These are phyloP conservation scores for Saccharomyces hybrid DNA, from an alignment of 1,139 yeast species.

Conservation along the genomic window DNA sequence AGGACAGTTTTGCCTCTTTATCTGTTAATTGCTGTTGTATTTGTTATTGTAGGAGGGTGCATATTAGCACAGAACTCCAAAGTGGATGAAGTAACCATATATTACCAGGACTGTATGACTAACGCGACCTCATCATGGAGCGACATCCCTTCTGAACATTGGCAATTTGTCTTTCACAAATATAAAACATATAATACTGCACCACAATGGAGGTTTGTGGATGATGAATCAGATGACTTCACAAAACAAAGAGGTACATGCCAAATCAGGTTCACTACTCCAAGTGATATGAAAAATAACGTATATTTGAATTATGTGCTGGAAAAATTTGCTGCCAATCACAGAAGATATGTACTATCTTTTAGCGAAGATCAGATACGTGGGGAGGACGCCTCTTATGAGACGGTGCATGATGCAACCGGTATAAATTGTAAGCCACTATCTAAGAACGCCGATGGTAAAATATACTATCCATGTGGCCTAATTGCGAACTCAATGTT, in stretches of 20 bases:
- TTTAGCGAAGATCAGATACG: constrained; percentile 84
- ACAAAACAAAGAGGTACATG: constrained; percentile 53
- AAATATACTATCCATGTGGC: constrained; percentile 66
- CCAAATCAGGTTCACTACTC: constrained; percentile 69
- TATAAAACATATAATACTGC: constrained; percentile 29
- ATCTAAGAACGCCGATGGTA: constrained; percentile 43
- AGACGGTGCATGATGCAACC: constrained; percentile 49
- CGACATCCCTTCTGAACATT: constrained; percentile 56
- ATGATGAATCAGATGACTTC: constrained; percentile 40
- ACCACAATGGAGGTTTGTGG: constrained; percentile 63
- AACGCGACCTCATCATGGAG: constrained; percentile 50
- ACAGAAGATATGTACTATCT: constrained; percentile 86
- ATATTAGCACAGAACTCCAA: constrained; percentile 73
- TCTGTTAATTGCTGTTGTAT: constrained; percentile 65
- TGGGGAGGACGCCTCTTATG: constrained; percentile 40
- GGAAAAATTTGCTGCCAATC: constrained; percentile 84
- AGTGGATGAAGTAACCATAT: constrained; percentile 73
- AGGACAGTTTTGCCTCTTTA: constrained; percentile 80
- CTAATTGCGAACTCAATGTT: constrained; percentile 69
- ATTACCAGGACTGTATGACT: constrained; percentile 67
- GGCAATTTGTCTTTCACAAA: constrained; percentile 46
- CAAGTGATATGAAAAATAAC: constrained; percentile 66
- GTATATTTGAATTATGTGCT: constrained; percentile 73
- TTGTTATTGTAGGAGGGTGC: constrained; percentile 88
- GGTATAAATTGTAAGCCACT: constrained; percentile 72